Percentiles rank a stretch among this genome's conserved stretches.
Evolutionary conservation across 352 stramenopile species (phyloP).

Genomic region (Globisporangium polare): DNA sequence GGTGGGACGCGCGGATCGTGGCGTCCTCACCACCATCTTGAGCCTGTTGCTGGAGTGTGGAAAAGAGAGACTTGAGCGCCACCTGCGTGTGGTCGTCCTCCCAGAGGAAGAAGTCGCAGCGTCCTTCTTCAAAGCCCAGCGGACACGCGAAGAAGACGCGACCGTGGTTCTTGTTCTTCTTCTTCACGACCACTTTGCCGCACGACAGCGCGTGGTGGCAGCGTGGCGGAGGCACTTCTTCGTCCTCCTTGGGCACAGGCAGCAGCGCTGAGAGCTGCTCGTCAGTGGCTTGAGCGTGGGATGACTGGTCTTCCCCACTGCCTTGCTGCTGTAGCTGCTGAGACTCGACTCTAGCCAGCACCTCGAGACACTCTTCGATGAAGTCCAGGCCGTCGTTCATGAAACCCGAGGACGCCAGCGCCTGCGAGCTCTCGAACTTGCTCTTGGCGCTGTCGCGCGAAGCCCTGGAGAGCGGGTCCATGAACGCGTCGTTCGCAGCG

Average conservation of each 20-base stretch:
- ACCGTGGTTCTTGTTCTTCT: conserved; percentile 82
- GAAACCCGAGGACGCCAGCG: conserved; percentile 13
- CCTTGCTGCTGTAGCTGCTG: conserved; percentile 12
- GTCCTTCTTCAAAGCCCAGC: conserved; percentile 67
- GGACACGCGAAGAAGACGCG: conserved; percentile 71
- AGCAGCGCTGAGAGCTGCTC: neutral
- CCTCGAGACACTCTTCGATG: conserved; percentile 72
- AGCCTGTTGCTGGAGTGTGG: neutral
- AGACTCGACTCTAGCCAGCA: conserved; percentile 36
- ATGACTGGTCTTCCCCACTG: neutral
- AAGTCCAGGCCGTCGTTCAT: conserved; percentile 72
- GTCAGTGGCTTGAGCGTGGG: neutral
- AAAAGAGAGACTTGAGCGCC: conserved; percentile 51
- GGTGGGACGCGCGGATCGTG: conserved; percentile 3
- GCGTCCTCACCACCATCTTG: neutral
- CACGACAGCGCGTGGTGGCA: conserved; percentile 66
- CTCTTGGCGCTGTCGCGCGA: conserved; percentile 16
- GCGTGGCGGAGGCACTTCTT: conserved; percentile 32
- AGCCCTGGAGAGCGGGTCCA: conserved; percentile 12
- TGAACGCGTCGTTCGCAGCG: conserved; percentile 13
- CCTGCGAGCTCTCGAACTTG: conserved; percentile 22
- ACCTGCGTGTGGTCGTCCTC: conserved; percentile 73
- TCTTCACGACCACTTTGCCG: conserved; percentile 70
- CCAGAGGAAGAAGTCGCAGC: conserved; percentile 84
- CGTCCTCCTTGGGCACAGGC: neutral